Evolutionary conservation across 192 early-diverging fungal species (phyloP), one percentile per base, ranked within the genome.

Genomic region (Podila epigama): DNA sequence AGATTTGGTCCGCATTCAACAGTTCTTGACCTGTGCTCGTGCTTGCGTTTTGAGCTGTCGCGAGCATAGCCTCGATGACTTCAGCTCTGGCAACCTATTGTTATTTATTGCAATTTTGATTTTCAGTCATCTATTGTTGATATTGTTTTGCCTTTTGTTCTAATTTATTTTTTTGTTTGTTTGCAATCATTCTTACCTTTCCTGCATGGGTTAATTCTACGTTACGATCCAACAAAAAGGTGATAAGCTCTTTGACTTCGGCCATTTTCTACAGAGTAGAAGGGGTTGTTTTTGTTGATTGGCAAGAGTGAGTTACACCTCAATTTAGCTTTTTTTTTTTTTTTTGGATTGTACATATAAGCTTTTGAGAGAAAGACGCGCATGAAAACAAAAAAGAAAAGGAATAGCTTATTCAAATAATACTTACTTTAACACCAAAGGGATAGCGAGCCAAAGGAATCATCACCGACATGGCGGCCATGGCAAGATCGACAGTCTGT

Each of bases 241-340:
- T 34, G n/a, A 77, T 58, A 0, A 53, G 31, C 1, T 77, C 73
- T n/a, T 66, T 41, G 16, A 63, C 58, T 0, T 44, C 16, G 2
- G 60, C 73, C 54, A 77, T 29, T 53, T 68, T 68, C 61, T 72
- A 40, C n/a, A n/a, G n/a, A n/a, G n/a, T n/a, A n/a, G n/a, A n/a
- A n/a, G n/a, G n/a, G n/a, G n/a, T 63, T 48, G 15, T 25, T 18
- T 22, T 22, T 20, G 52, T 31, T 40, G 52, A 29, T 7, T 51
- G 35, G 37, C 1, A 60, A 18, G 18, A 44, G 6, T 35, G 28
- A 12, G 6, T 7, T 22, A n/a, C 18, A 22, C 9, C n/a, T n/a
- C n/a, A n/a, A n/a, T n/a, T n/a, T n/a, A n/a, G n/a, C n/a, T n/a
- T n/a, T n/a, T n/a, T n/a, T n/a, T n/a, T n/a, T n/a, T n/a, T n/a